phyloP scores from a whole-genome alignment of 169 alveolate genomes.

The Plasmodium coatneyi region DNA sequence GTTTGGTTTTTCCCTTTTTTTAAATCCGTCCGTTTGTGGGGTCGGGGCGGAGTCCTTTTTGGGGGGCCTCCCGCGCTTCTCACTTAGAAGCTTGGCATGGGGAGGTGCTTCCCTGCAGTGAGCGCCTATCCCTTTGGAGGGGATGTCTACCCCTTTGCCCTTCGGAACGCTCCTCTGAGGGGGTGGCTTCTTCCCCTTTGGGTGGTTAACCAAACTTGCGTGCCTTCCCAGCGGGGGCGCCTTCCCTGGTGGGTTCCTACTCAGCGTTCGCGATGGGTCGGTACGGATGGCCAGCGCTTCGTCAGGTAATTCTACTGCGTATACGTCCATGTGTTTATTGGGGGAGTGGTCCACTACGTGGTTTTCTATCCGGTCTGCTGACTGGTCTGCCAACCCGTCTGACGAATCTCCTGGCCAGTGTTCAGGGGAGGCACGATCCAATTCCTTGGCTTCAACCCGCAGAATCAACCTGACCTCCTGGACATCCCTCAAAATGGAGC shows the following conservation, averaged over 20 bases:
- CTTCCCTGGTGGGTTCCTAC: neutral
- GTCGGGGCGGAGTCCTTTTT: neutral
- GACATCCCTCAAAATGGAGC: neutral
- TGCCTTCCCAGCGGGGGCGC: neutral
- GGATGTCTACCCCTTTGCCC: neutral
- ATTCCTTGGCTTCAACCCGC: slow-evolving; percentile 3
- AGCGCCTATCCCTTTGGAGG: neutral
- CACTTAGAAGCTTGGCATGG: neutral
- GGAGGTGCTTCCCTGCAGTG: neutral
- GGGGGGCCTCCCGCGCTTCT: neutral
- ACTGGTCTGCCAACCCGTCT: neutral
- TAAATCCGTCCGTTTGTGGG: neutral
- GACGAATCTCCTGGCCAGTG: neutral
- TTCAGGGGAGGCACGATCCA: neutral
- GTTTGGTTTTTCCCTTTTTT: neutral
- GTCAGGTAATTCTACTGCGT: neutral
- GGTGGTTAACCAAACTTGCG: neutral
- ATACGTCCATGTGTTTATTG: neutral
- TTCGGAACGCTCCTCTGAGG: neutral
- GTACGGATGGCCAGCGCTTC: neutral
- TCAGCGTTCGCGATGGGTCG: neutral
- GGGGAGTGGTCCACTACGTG: neutral
- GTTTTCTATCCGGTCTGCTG: neutral
- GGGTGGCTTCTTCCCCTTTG: neutral
- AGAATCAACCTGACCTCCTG: slow-evolving; percentile 6